These are phyloP conservation scores for Pseudogymnoascus sp. DNA, from an alignment of 2,329 filamentous ascomycete species.

Conservation along the genomic window DNA sequence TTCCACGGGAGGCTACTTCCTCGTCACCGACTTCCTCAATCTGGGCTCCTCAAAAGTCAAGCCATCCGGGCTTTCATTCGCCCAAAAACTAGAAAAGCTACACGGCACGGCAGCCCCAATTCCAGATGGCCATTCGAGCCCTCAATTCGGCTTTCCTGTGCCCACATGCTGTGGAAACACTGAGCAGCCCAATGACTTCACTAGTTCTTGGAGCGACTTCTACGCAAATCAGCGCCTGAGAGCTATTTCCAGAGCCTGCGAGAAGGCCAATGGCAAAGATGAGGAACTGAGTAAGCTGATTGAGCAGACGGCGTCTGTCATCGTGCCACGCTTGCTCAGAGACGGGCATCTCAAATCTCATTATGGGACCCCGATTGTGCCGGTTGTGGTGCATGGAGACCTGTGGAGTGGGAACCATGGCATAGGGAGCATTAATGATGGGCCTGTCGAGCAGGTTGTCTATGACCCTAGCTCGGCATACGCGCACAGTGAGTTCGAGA, in stretches of 20 bases:
- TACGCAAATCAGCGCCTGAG: conserved; percentile 69
- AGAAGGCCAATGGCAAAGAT: conserved; percentile 56
- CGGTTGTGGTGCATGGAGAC: conserved; percentile 82
- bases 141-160: conserved; percentile 75
- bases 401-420: conserved; percentile 86
- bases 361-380: conserved; percentile 48
- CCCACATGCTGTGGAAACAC: conserved; percentile 82
- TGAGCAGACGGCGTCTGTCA: conserved; percentile 49
- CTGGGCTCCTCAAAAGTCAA: conserved; percentile 33
- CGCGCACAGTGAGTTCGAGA: conserved; percentile 79
- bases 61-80: conserved; percentile 49
- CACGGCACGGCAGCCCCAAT: conserved; percentile 67
- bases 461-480: conserved; percentile 78
- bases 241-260: conserved; percentile 49
- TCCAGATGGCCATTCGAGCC: conserved; percentile 46
- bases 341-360: conserved; percentile 45
- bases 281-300: conserved; percentile 52
- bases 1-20: conserved; percentile 37
- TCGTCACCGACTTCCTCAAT: conserved; percentile 74
- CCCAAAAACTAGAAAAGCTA: conserved; percentile 66
- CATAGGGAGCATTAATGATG: conserved; percentile 48
- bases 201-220: conserved; percentile 71
- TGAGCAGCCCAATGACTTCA: conserved; percentile 68
- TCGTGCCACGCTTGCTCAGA: conserved; percentile 70
- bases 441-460: conserved; percentile 59